Base-by-base conservation (phyloP, 257 asterid species). In the Solanum bukasovii region DNA sequence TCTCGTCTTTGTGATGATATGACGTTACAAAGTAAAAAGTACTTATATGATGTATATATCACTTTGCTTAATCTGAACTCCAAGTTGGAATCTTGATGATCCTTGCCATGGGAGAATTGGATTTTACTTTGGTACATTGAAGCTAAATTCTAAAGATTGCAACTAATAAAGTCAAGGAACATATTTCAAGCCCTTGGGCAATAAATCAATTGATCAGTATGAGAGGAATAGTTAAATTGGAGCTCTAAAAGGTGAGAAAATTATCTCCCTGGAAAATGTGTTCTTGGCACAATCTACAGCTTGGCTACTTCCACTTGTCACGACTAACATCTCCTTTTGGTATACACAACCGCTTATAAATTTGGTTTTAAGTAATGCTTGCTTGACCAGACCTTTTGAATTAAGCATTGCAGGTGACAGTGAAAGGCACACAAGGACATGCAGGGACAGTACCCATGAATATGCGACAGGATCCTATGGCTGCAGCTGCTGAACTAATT, bases 361-460 rank as follows among this genome's bases (percentile, higher is more conserved):
- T 85, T 67, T 56, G 75, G 6, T 16, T 25, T n/a, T 8, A 85
- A 18, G 35, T 7, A 67, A 5, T 23, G 65, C 78, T 85, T 21
- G 67, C 40, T 27, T 70, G 65, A 59, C 7, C 68, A 31, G 67
- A 21, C 52, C 46, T 71, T 37, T 44, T 46, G 71, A 42, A 35
- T 86, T 65, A 87, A 38, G 63, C 77, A 87, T 84, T 90, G 88
- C 92, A 97, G 98, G 99, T 96, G 90, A 94, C 94, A 0, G 98
- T 96, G 88, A 96, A 90, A 94, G 99, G 99, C 81, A 93, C 99
- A 73, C 99, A 97, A 92, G 99, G 99, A 87, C 99, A 97, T 85
- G 99, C 99, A 1, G 99, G 99, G 89, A 97, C 99, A 56, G 98
- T 97, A 88, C 99, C 99, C 23, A 97, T 97, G 99, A 84, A 77